A percentile compares a stretch with the other conserved stretches of the same genome.
These are phyloP conservation scores for Neonothopanus nambi DNA, from an alignment of 1,284 basidiomycete species.

Conservation along the genomic window DNA sequence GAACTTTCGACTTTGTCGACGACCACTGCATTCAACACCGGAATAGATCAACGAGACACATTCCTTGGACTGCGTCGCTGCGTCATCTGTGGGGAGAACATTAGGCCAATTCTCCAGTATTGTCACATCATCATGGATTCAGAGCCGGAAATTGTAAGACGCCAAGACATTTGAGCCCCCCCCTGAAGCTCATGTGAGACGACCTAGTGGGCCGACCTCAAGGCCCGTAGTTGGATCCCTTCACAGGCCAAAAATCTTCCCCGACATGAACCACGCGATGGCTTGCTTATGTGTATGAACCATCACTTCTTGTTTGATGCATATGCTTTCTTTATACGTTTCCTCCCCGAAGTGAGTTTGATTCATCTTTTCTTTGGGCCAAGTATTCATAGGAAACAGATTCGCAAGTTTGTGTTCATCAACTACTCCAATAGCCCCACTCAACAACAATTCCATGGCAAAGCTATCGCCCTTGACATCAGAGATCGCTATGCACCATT, in stretches of 20 bases:
- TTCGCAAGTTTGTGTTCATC: slow-evolving; percentile 2
- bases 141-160: too few relatives aligned
- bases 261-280: slow-evolving; percentile 12
- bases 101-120: slow-evolving; percentile 7
- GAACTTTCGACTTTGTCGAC: slow-evolving; percentile 12
- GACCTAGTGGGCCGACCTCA: slow-evolving; percentile 4
- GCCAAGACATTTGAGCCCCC: too few relatives aligned
- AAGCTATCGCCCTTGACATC: slow-evolving; percentile 24
- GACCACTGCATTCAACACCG: slow-evolving; percentile 22
- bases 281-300: background rate
- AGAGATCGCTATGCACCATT: slow-evolving; percentile 11
- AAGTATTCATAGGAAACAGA: too few relatives aligned
- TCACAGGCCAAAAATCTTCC: background rate
- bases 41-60: slow-evolving; percentile 21
- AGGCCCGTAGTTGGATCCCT: slow-evolving; percentile 11
- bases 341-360: background rate
- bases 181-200: too few relatives aligned
- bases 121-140: slow-evolving; percentile 18
- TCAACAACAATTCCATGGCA: slow-evolving; percentile 21
- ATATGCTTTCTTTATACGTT: slow-evolving; percentile 12
- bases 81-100: slow-evolving; percentile 17
- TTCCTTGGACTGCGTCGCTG: slow-evolving; percentile 19
- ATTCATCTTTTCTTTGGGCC: too few relatives aligned
- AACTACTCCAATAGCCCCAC: slow-evolving; percentile 5
- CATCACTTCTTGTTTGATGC: slow-evolving; percentile 14